Evolutionary conservation across 106 monocot genomes (phyloP).

Genomic region (Dactylorhiza incarnata): DNA sequence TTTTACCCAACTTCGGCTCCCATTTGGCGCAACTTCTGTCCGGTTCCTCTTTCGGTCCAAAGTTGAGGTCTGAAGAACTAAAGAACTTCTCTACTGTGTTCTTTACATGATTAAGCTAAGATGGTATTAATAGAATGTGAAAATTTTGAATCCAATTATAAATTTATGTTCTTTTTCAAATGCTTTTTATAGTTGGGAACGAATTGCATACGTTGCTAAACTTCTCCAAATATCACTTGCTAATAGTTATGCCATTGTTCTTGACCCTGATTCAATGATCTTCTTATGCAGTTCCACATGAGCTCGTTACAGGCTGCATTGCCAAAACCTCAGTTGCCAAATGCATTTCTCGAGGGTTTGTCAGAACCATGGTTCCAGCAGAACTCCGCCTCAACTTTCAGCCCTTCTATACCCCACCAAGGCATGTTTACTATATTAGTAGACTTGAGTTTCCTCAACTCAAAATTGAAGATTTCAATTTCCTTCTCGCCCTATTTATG

Average conservation of each 20-base stretch:
- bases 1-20: no score
- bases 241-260: not conserved
- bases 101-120: not conserved
- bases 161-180: not conserved
- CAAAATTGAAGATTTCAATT: no score
- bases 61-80: not conserved
- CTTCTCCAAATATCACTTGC: not conserved
- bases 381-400: slow-evolving; percentile 3
- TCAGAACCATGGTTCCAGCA: slow-evolving; percentile 16
- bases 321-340: slow-evolving; percentile 15
- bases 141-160: not conserved
- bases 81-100: not conserved
- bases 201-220: no score
- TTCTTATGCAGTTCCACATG: slow-evolving; percentile 18
- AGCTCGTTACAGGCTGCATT: slow-evolving; percentile 17
- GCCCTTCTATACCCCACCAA: slow-evolving; percentile 14
- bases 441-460: no score
- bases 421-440: slow-evolving; percentile 1
- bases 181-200: not conserved
- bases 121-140: not conserved
- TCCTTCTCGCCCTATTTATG: no score
- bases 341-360: slow-evolving; percentile 12
- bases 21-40: no score
- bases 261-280: not conserved
- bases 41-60: not conserved